Base-by-base conservation (phyloP, 768 basidiomycete species). In the Floccularia luteovirens region DNA sequence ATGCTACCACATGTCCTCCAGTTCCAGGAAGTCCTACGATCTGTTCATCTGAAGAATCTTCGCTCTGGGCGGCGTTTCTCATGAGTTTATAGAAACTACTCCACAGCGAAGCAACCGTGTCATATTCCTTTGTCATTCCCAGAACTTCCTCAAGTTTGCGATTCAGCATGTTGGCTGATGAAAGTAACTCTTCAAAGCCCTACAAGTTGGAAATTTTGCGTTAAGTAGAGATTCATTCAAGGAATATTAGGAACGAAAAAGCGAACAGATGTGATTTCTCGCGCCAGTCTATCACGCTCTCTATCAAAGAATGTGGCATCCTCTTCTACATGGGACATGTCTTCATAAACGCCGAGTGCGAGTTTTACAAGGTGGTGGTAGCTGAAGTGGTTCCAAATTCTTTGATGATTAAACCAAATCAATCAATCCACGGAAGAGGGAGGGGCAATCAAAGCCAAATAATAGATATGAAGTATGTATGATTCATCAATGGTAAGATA, bases 81-180 rank as follows among this genome's bases (percentile, higher is more conserved):
- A 90, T 90, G 48, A 90, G 66, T 42, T 80, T 64, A 50, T 88
- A 80, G 48, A 90, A 90, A 49, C 74, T 77, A 43, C 79, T 72
- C 90, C 90, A 93, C 36, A 96, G 66, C 2, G 76, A 69, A 2
- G 91, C 88, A 30, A 93, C 89, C 2, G 85, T 91, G 37, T 84
- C 77, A 57, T 94, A 92, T 67, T 93, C 92, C 43, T 79, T 81
- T 4, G 92, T 91, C 77, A 94, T 93, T 7, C 88, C 88, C 19
- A 84, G 64, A 2, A 92, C 90, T 55, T 96, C 90, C 59, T 97
- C 92, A 13, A 94, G 72, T 54, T 90, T 92, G 46, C 91, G 78
- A 56, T 94, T 94, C 16, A 92, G 64, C 20, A 75, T 75, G 52
- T 97, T 97, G 43, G 84, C 82, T 6, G 86, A 80, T 3, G 82